Base-by-base conservation (phyloP, 495 filamentous ascomycete genomes). In the Penicillium egyptiacum region DNA sequence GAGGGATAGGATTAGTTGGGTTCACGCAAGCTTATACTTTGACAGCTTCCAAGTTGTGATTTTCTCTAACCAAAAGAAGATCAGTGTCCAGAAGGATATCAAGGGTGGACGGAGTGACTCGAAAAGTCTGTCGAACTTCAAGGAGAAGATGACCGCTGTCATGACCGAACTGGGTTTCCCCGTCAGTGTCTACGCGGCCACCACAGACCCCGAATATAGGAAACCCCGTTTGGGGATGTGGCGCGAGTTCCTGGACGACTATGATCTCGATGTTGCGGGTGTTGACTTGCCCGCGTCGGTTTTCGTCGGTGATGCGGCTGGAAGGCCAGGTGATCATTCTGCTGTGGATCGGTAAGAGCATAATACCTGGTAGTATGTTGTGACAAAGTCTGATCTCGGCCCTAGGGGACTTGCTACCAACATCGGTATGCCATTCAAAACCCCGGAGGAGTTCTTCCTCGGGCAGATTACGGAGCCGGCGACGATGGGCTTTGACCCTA, bases 191-290 rank as follows among this genome's bases (percentile, higher is more conserved):
- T 95, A 96, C 69, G 94, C 92, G 1, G 91, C 93, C 6, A 95
- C 92, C 0, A 84, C 73, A 20, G 83, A 86, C 52, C 91, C 97
- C 60, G 76, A 75, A 22, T 96, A 84, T 66, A 85, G 94, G 25
- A 99, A 99, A 66, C 94, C 94, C 11, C 78, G 94, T 46, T 75
- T 75, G 1, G 92, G 91, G 12, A 96, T 98, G 89, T 99, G 95
- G 94, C 73, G 74, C 2, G 89, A 96, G 66, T 73, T 96, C 53
- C 74, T 89, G 9, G 81, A 85, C 14, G 89, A 96, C 53, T 86
- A 86, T 62, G 83, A 85, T 49, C 76, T 96, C 3, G 72, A 84
- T 55, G 80, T 82, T 19, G 71, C 69, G 1, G 85, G 85, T 8
- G 73, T 92, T 23, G 85, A 95, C 67, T 69, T 88, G 8, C 68